phyloP scores from a whole-genome alignment of 208 protist genomes.

The Crithidia mellificae region DNA sequence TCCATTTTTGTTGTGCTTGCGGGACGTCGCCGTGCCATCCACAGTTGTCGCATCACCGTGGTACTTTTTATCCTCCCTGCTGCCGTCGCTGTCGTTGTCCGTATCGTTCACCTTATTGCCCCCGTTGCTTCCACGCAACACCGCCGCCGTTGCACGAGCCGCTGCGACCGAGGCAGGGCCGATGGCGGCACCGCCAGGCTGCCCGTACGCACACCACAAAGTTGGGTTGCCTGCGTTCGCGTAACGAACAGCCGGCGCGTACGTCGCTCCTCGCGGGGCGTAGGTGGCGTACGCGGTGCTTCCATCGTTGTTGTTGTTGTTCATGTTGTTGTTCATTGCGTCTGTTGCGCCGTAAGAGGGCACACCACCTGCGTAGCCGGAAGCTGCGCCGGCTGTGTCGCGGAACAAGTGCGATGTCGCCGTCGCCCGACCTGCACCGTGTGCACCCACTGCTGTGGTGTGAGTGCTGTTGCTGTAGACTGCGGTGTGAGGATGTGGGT shows the following conservation, averaged over 20 bases:
- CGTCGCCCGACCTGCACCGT: too few relatives aligned
- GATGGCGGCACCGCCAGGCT: not conserved
- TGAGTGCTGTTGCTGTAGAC: not conserved
- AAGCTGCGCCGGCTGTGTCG: not conserved
- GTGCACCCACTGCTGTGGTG: too few relatives aligned
- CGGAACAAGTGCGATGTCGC: not conserved
- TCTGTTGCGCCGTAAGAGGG: constrained; percentile 17
- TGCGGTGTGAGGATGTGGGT: too few relatives aligned
- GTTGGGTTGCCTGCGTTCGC: constrained; percentile 29
- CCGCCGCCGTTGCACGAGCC: constrained; percentile 1
- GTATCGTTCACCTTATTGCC: too few relatives aligned
- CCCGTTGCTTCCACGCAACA: not conserved
- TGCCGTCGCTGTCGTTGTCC: too few relatives aligned
- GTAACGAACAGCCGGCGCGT: constrained; percentile 25
- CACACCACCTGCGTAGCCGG: not conserved
- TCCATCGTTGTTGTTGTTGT: not conserved
- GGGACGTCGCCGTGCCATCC: too few relatives aligned
- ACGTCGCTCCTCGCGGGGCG: not conserved
- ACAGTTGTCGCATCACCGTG: too few relatives aligned
- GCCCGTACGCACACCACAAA: constrained; percentile 20
- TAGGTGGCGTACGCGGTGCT: not conserved
- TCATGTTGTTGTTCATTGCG: too few relatives aligned
- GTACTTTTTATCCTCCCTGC: too few relatives aligned
- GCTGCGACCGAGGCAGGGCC: constrained; percentile 16
- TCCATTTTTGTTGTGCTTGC: not conserved